Evolutionary conservation across 2,329 filamentous ascomycete genomes (phyloP).

Genomic region (Escovopsis sp.): DNA sequence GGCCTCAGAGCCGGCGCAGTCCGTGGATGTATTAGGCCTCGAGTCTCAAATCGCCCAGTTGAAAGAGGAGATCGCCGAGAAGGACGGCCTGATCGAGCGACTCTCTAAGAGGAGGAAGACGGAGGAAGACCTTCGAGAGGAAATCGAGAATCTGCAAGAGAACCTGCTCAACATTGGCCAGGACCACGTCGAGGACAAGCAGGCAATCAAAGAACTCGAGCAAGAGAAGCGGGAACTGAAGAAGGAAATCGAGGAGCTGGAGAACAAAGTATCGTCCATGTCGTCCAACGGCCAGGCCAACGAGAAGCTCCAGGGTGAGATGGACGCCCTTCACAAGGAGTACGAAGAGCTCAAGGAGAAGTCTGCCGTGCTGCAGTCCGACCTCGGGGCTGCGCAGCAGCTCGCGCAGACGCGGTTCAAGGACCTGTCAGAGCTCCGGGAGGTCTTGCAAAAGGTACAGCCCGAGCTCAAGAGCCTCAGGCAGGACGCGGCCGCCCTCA

Average conservation of each 20-base stretch:
- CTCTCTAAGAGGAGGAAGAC: slow-evolving; percentile 56
- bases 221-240: slow-evolving; percentile 53
- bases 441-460: slow-evolving; percentile 70
- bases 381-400: slow-evolving; percentile 73
- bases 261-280: slow-evolving; percentile 47
- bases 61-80: slow-evolving; percentile 41
- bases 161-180: slow-evolving; percentile 66
- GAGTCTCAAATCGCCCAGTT: slow-evolving; percentile 35
- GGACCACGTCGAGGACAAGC: slow-evolving; percentile 71
- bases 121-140: slow-evolving; percentile 67
- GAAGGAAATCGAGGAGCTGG: slow-evolving; percentile 47
- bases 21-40: slow-evolving; percentile 22
- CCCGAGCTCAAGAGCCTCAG: slow-evolving; percentile 70
- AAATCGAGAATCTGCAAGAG: slow-evolving; percentile 72
- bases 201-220: slow-evolving; percentile 56
- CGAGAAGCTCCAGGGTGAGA: slow-evolving; percentile 44
- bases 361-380: slow-evolving; percentile 57
- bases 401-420: slow-evolving; percentile 79
- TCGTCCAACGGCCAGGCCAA: slow-evolving; percentile 26
- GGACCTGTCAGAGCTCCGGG: slow-evolving; percentile 66
- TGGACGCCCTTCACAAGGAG: slow-evolving; percentile 37
- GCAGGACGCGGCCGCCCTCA: slow-evolving; percentile 61
- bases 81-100: slow-evolving; percentile 58
- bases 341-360: slow-evolving; percentile 57
- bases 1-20: slow-evolving; percentile 21